Conservation (phyloP, 2,329 filamentous ascomycete species). For the Xylariaceae sp. region DNA sequence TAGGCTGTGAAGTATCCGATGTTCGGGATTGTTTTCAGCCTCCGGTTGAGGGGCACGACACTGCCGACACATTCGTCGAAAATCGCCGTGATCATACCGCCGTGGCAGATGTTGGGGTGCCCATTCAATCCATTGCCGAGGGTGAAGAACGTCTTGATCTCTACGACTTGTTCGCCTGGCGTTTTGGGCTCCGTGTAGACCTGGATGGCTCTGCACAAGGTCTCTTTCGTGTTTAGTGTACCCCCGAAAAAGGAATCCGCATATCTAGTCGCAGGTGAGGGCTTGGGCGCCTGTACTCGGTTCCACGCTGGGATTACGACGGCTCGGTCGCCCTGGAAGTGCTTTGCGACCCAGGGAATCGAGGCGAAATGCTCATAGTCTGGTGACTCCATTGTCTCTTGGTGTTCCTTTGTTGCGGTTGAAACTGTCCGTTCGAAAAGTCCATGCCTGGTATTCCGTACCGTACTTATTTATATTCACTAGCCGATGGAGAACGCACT, state of each 20-base stretch:
- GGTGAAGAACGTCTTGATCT: conserved; percentile 33
- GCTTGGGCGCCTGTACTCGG: background rate
- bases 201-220: conserved; percentile 42
- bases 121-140: conserved; percentile 52
- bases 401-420: background rate
- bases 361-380: conserved; percentile 25
- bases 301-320: conserved; percentile 1
- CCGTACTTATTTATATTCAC: too few species aligned
- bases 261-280: background rate
- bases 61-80: conserved; percentile 55
- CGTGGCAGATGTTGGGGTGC: conserved; percentile 48
- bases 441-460: too few species aligned
- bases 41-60: conserved; percentile 40
- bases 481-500: too few species aligned
- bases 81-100: conserved; percentile 53
- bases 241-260: conserved; percentile 50
- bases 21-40: conserved; percentile 16
- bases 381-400: conserved; percentile 1
- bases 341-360: conserved; percentile 45
- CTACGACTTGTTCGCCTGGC: conserved; percentile 25
- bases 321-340: conserved; percentile 37
- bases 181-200: conserved; percentile 36
- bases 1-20: conserved; percentile 43
- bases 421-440: background rate
- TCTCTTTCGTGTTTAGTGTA: conserved; percentile 46